Evolutionary conservation across 148 eudicot genomes (phyloP).

Genomic region (Vaccinium myrtillus): DNA sequence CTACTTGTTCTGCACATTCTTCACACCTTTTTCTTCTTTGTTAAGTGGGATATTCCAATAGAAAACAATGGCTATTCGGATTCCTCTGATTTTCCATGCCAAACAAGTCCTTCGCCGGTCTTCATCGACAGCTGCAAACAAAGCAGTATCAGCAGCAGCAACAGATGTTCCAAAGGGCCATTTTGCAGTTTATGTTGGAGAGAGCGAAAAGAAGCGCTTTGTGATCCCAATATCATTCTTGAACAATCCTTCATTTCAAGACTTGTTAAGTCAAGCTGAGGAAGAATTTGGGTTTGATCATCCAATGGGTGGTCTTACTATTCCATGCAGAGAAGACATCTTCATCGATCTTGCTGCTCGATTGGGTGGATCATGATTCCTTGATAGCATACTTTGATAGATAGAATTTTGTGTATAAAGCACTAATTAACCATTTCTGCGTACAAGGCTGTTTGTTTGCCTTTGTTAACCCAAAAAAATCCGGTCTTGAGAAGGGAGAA

Average conservation of each 20-base stretch:
- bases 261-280: slow-evolving; percentile 4
- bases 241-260: background rate
- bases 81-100: slow-evolving; percentile 14
- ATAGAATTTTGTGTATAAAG: background rate
- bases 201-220: slow-evolving; percentile 9
- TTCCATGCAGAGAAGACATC: background rate
- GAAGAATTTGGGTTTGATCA: slow-evolving; percentile 6
- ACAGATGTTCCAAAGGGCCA: slow-evolving; percentile 32
- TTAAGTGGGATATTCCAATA: background rate
- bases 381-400: background rate
- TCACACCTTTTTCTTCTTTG: background rate
- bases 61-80: background rate
- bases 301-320: background rate
- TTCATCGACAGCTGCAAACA: background rate
- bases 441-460: background rate
- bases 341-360: background rate
- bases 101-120: slow-evolving; percentile 10
- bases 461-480: background rate
- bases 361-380: slow-evolving; percentile 1
- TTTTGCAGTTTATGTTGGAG: slow-evolving; percentile 52
- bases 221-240: background rate
- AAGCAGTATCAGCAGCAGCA: slow-evolving; percentile 1
- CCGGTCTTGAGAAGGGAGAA: too few relatives aligned
- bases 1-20: background rate
- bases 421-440: background rate